Conservation (phyloP, 2,329 filamentous ascomycete species). For the Aspergillus novofumigatus region DNA sequence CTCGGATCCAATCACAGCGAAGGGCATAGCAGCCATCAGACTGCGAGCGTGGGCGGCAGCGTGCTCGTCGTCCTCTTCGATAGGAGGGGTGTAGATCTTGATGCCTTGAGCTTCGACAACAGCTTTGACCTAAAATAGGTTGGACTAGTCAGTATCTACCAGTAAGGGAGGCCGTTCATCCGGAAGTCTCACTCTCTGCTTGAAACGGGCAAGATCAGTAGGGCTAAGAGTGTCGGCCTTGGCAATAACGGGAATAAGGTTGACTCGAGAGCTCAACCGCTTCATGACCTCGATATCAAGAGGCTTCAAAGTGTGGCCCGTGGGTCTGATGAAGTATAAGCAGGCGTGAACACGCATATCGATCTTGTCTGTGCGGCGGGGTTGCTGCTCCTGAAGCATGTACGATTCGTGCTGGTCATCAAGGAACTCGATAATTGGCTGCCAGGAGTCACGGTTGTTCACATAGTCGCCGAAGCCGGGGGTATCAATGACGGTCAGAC, state of each 20-base stretch:
- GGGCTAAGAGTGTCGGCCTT: constrained; percentile 98
- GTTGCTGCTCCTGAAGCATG: constrained; percentile 99
- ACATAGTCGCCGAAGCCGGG: constrained; percentile 99
- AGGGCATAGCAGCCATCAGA: constrained; percentile 95
- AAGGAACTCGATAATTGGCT: constrained; percentile 99
- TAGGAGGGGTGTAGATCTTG: constrained; percentile 97
- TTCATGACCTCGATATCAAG: constrained; percentile 99
- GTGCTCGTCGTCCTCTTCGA: constrained; percentile 97
- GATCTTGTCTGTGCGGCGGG: constrained; percentile 96
- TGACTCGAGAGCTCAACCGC: constrained; percentile 94
- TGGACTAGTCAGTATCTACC: not conserved
- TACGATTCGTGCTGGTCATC: constrained; percentile 99
- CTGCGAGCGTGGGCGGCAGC: constrained; percentile 91
- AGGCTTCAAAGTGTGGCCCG: constrained; percentile 96
- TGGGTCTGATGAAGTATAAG: constrained; percentile 98
- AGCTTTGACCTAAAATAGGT: constrained; percentile 66
- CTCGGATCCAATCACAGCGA: constrained; percentile 97
- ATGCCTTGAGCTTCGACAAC: constrained; percentile 98
- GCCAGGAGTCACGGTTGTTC: constrained; percentile 99
- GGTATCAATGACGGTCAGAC: constrained; percentile 97
- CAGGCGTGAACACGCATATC: constrained; percentile 98
- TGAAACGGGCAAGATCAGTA: constrained; percentile 85
- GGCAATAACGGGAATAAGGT: constrained; percentile 95
- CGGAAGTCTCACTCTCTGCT: constrained; percentile 69
- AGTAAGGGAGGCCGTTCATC: not conserved